Conservation (phyloP, 129 eudicot genomes). For the Flaveria ramosissima region DNA sequence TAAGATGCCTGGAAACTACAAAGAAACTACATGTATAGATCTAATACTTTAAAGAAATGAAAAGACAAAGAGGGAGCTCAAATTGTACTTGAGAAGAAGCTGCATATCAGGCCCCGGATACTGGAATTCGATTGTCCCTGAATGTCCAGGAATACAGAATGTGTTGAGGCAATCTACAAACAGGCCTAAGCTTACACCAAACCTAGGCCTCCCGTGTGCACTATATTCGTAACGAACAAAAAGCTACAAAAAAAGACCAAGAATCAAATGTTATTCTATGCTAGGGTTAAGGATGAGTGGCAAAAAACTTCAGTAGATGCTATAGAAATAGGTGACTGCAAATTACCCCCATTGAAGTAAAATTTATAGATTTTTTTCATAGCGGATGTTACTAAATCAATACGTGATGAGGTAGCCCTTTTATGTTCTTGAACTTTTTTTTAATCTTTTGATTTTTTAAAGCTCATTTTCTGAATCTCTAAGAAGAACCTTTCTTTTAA, state of each 20-base stretch:
- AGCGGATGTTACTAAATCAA: too few relatives aligned
- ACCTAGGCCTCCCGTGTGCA: constrained; percentile 82
- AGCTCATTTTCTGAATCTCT: too few relatives aligned
- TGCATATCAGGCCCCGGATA: constrained; percentile 99
- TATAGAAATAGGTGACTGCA: neutral
- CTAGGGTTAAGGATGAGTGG: neutral
- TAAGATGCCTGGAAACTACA: neutral
- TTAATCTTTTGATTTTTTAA: too few relatives aligned
- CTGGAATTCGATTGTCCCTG: constrained; percentile 64
- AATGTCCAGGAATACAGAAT: constrained; percentile 72
- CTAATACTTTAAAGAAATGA: neutral
- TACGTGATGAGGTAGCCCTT: too few relatives aligned
- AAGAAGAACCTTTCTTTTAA: too few relatives aligned
- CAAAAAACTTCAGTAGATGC: neutral
- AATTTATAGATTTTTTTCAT: neutral
- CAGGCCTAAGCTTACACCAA: constrained; percentile 92
- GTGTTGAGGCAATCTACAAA: constrained; percentile 88
- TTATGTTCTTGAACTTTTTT: too few relatives aligned
- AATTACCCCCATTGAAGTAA: neutral
- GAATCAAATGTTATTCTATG: constrained; percentile 1
- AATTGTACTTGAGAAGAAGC: constrained; percentile 78
- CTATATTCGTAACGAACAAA: constrained; percentile 75
- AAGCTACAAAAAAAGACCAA: constrained; percentile 47
- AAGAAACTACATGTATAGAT: neutral
- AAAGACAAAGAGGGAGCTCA: neutral